These are phyloP conservation scores for Rhododendron mucronatum DNA, from an alignment of 148 eudicot genomes.

Conservation along the genomic window DNA sequence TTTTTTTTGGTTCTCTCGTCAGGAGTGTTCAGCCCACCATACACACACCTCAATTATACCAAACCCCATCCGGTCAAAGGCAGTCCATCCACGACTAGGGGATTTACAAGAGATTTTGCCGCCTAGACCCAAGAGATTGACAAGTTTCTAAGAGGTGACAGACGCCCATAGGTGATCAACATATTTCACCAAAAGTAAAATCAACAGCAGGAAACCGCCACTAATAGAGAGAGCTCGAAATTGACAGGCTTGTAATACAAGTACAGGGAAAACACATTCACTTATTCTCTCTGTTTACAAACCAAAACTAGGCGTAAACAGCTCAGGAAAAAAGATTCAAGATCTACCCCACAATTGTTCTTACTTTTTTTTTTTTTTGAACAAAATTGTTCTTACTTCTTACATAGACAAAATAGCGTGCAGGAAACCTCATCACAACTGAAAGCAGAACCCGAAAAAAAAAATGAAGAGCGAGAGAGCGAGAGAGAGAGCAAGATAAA, in stretches of 20 bases:
- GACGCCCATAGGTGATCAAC: too few relatives aligned
- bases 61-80: too few relatives aligned
- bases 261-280: neutral
- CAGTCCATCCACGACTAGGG: too few relatives aligned
- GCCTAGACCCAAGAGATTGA: too few relatives aligned
- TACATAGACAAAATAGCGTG: neutral
- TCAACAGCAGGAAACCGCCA: neutral
- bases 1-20: too few relatives aligned
- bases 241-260: neutral
- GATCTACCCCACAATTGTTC: neutral
- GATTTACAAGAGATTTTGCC: too few relatives aligned
- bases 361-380: neutral
- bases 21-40: too few relatives aligned
- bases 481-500: neutral
- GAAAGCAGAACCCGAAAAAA: neutral
- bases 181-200: neutral
- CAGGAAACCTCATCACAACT: neutral
- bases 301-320: neutral
- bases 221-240: neutral
- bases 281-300: neutral
- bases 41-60: too few relatives aligned
- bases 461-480: neutral
- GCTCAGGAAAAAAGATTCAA: neutral
- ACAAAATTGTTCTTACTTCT: neutral
- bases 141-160: too few relatives aligned